These are phyloP conservation scores for Suillus spraguei DNA, from an alignment of 768 basidiomycete genomes.

Conservation along the genomic window DNA sequence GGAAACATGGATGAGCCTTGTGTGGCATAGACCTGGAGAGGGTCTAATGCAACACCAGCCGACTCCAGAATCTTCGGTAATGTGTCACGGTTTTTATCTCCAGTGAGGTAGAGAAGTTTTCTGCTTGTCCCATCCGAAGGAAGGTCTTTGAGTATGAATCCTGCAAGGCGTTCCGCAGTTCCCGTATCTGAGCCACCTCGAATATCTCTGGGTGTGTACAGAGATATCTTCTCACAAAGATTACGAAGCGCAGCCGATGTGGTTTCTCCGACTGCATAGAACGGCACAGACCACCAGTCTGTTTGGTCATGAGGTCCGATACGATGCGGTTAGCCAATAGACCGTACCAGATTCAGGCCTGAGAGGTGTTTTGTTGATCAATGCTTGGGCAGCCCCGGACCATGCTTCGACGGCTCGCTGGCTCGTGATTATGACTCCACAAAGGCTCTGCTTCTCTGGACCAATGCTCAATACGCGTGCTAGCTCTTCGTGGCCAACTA, in stretches of 20 bases:
- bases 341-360: conserved; percentile 20
- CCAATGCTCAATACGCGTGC: conserved; percentile 42
- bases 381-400: conserved; percentile 43
- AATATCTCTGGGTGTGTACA: conserved; percentile 41
- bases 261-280: conserved; percentile 77
- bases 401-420: conserved; percentile 78
- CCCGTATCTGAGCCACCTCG: conserved; percentile 57
- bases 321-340: neutral
- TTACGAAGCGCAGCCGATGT: conserved; percentile 53
- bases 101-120: conserved; percentile 72
- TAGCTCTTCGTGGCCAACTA: conserved; percentile 52
- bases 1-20: conserved; percentile 54
- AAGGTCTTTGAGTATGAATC: conserved; percentile 54
- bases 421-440: conserved; percentile 80
- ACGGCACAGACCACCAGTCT: conserved; percentile 61
- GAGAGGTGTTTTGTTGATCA: conserved; percentile 8
- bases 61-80: conserved; percentile 52
- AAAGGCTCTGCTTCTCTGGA: conserved; percentile 34
- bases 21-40: conserved; percentile 74
- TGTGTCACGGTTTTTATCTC: conserved; percentile 84
- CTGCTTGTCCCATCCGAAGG: conserved; percentile 13
- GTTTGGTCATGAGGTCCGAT: conserved; percentile 25
- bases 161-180: conserved; percentile 66
- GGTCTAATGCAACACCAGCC: conserved; percentile 45
- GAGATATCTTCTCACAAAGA: conserved; percentile 35